Base-by-base conservation (phyloP, 805 yeast genomes). In the Yamadazyma insecticola region DNA sequence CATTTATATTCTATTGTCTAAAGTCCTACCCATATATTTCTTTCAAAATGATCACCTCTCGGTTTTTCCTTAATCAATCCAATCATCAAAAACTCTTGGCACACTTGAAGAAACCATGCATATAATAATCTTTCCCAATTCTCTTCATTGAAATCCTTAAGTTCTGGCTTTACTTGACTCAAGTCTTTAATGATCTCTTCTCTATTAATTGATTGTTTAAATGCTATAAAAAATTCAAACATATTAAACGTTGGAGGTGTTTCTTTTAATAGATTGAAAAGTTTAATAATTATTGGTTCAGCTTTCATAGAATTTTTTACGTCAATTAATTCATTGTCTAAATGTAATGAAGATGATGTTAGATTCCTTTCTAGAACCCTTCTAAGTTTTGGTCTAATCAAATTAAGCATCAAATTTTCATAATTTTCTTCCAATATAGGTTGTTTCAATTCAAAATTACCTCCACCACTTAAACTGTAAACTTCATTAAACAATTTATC, bases 251-350 rank as follows among this genome's bases (percentile, higher is more conserved):
- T 59, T 3, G 78, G 65, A 15, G 84, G 82, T 0, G 96, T 89
- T 44, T 88, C 96, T 37, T 92, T 73, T 51, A 80, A 81, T 11
- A 85, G 63, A 28, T 74, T 71, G 56, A 75, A 88, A 32, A 88
- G 51, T 29, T 71, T 74, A 18, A 74, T 60, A 5, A 78, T 47
- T 3, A 75, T 58, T 1, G 88, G 88, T 20, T 35, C 33, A 5
- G 29, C 10, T 15, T 13, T 25, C 5, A 26, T 19, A 26, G 25
- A 15, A 35, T 3, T 20, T 8, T 2, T 19, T 8, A 8, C n/a
- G 8, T 22, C 20, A 6, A 28, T 22, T 4, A 36, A 5, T 6
- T 8, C 24, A 18, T 35, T 32, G 17, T 35, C 24, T 7, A 37
- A 27, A 26, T 35, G 33, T 10, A 13, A 18, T 12, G 26, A 12